Evolutionary conservation across 2,329 filamentous ascomycete species (phyloP), one percentile per base, ranked within the genome.

Genomic region (Tolypocladium nubicola): DNA sequence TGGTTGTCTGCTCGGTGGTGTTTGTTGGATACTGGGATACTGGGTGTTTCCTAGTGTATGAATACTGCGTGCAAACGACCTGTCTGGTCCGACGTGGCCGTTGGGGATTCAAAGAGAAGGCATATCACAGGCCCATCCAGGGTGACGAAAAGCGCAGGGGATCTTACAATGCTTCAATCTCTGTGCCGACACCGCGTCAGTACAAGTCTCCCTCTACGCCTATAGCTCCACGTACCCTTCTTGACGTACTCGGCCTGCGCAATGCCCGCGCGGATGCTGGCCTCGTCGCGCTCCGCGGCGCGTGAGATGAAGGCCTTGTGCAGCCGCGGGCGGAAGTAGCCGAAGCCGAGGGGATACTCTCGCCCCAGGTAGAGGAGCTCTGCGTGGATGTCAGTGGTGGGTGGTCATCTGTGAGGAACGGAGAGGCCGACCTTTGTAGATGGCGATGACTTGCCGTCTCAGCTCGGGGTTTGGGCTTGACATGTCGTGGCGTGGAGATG

Each of bases 151-250:
- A 2, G 37, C 47, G 19, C 10, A 11, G 30, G 43, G 21, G 35
- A 2, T 81, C 89, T 83, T 79, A 97, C 89, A 97, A 70, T 21
- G 91, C 87, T 75, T 97, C 92, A 60, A 97, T 90, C 71, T 97
- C 93, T 94, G 62, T 30, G 35, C n/a, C 47, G 30, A 52, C 10
- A 30, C 2, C 19, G 19, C 2, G 47, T 52, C 19, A 52, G n/a
- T 37, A 4, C 47, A 21, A 37, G 30, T 37, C 2, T 6, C 9
- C 14, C 10, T 1, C 5, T 26, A 26, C 16, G 19, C 19, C 30
- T 8, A 8, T 8, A 0, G 47, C 1, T 19, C 5, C 43, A 57
- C 67, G n/a, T 67, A 90, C 90, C 90, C 79, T 95, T 97, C 73
- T 90, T 95, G 4, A 97, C 90, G 71, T 88, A 97, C 63, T 95